These are phyloP conservation scores for Cyclocybe aegerita DNA, from an alignment of 768 basidiomycete species.

Conservation along the genomic window DNA sequence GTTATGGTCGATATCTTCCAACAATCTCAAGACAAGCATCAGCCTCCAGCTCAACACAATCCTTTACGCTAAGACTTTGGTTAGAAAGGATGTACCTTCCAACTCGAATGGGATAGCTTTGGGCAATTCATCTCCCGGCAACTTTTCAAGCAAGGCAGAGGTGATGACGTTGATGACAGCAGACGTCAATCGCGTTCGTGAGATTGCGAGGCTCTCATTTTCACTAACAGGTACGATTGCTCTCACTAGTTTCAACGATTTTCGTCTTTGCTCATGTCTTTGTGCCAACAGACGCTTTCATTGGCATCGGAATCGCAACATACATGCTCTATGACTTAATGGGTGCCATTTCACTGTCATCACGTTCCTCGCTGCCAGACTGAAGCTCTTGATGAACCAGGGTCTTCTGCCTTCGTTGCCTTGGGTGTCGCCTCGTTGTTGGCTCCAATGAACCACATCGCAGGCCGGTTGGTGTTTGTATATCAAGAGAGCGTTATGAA, in stretches of 20 bases:
- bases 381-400: slow-evolving; percentile 1
- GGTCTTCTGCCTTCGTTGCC: slow-evolving; percentile 19
- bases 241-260: not conserved
- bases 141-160: slow-evolving; percentile 16
- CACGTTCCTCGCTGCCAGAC: not conserved
- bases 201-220: slow-evolving; percentile 12
- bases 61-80: slow-evolving; percentile 21
- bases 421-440: slow-evolving; percentile 18
- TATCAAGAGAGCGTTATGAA: slow-evolving; percentile 56
- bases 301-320: slow-evolving; percentile 19
- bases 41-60: slow-evolving; percentile 19
- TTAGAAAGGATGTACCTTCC: slow-evolving; percentile 19
- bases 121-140: not conserved
- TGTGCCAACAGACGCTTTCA: slow-evolving; percentile 14
- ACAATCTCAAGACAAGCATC: slow-evolving; percentile 16
- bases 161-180: slow-evolving; percentile 19
- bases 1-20: slow-evolving; percentile 15
- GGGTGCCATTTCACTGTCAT: slow-evolving; percentile 2
- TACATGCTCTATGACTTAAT: slow-evolving; percentile 16
- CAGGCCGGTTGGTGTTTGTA: slow-evolving; percentile 16
- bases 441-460: slow-evolving; percentile 20
- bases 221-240: slow-evolving; percentile 8
- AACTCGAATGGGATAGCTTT: not conserved
- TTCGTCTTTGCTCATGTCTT: not conserved
- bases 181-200: slow-evolving; percentile 12